Conservation (phyloP, 73 alveolate genomes). For the Tetrahymena malaccensis region DNA sequence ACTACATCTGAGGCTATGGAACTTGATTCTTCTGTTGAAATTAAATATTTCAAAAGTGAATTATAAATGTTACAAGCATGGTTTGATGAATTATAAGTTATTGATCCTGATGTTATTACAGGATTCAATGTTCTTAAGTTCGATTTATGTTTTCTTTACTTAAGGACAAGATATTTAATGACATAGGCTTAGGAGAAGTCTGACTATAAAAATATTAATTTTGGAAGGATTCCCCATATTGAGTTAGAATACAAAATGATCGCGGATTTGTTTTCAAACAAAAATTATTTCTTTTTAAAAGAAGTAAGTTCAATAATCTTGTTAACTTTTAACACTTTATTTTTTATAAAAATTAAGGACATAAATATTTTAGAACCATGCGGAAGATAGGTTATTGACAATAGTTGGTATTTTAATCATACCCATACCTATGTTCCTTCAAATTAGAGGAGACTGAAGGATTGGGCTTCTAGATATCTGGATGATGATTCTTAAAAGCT, state of each 20-base stretch:
- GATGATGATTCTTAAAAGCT: neutral
- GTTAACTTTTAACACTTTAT: too few species aligned
- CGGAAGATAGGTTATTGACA: neutral
- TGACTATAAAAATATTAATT: neutral
- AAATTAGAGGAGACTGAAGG: neutral
- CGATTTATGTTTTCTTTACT: neutral
- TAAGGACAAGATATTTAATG: neutral
- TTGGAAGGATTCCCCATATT: neutral
- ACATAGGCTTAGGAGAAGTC: neutral
- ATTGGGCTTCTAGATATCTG: neutral
- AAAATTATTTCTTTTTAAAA: neutral
- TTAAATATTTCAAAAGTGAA: neutral
- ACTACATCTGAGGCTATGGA: neutral
- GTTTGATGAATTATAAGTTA: neutral
- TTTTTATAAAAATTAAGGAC: neutral
- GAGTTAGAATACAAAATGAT: neutral
- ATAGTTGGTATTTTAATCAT: neutral
- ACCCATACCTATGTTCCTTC: neutral
- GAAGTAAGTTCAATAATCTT: neutral
- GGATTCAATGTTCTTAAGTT: neutral
- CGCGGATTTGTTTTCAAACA: neutral
- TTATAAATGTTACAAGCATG: neutral
- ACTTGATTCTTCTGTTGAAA: neutral
- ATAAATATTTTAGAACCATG: neutral
- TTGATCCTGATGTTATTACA: neutral